Base-by-base conservation (phyloP, 495 filamentous ascomycete genomes). In the Penicillium chermesinum region DNA sequence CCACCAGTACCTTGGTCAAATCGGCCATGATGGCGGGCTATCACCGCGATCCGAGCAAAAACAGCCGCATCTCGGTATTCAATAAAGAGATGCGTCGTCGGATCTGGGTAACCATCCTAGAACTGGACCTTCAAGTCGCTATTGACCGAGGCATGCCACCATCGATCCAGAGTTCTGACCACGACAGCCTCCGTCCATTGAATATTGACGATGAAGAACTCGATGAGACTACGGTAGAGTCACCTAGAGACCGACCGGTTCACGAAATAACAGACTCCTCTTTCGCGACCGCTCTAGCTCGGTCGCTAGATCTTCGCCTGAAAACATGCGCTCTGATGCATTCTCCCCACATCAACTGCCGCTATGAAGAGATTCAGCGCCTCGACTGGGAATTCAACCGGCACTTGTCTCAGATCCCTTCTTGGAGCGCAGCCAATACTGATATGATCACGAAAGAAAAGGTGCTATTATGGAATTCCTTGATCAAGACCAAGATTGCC, bases 31-130 rank as follows among this genome's bases (percentile, higher is more conserved):
- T 73, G 46, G 70, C 78, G 46, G 77, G 77, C 0, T 81, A 79
- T 37, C 79, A 82, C 46, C 70, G 79, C 15, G 77, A 82, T 45
- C 71, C 79, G 5, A 71, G 63, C 38, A 56, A 74, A 36, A 79
- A 78, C 46, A 57, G 70, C 4, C 66, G 65, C 17, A 79, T 86
- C 34, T 73, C 77, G 0, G 62, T 72, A 0, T 77, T 84, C 21
- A 68, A 71, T 12, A 73, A 78, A 38, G 85, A 88, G 62, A 78
- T 86, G 71, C 75, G 83, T n/a, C 65, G 84, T 37, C 71, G 85
- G 16, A 67, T 88, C 10, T 87, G 84, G 84, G 77, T 74, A n/a
- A 82, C 80, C 1, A 78, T 85, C 13, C 47, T 86, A 25, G 83
- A 85, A 59, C 64, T 85, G 6, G 69, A 75, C 18, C 54, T 84